Conservation (phyloP, 345 rosid species). For the Trapa bicornis region DNA sequence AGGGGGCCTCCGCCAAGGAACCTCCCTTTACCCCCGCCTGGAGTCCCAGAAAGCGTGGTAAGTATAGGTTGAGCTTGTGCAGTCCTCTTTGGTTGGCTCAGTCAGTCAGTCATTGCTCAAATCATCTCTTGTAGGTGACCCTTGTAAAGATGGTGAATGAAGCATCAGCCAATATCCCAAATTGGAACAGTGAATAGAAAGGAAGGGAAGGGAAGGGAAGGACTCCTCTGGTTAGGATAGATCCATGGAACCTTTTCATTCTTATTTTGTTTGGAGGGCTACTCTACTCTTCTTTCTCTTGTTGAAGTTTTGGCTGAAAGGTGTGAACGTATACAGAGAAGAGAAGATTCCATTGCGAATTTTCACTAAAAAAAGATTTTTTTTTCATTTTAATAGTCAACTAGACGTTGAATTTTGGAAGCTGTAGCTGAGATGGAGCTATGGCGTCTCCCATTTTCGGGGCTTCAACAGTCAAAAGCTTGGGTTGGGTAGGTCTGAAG, state of each 20-base stretch:
- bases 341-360: neutral
- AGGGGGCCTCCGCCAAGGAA: constrained; percentile 70
- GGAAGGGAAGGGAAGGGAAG: neutral
- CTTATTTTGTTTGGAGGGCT: neutral
- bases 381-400: too few relatives aligned
- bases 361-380: too few relatives aligned
- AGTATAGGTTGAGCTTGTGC: constrained; percentile 8
- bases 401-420: too few relatives aligned
- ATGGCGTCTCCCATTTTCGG: neutral
- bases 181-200: constrained; percentile 10
- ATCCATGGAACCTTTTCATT: neutral
- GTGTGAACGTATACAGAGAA: neutral
- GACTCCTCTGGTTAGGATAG: neutral
- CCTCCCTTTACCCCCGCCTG: constrained; percentile 72
- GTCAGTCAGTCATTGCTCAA: neutral
- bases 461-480: neutral
- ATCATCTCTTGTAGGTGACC: constrained; percentile 10
- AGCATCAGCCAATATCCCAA: constrained; percentile 15
- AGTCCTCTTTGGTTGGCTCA: neutral
- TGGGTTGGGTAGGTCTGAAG: neutral
- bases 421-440: neutral
- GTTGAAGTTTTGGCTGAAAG: neutral
- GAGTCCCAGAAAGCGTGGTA: constrained; percentile 98
- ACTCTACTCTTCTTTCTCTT: neutral
- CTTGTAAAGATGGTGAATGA: constrained; percentile 18